Percentiles rank a stretch among this genome's conserved stretches.
Evolutionary conservation across 2,329 filamentous ascomycete genomes (phyloP).

Genomic region (Fusarium tricinctum): DNA sequence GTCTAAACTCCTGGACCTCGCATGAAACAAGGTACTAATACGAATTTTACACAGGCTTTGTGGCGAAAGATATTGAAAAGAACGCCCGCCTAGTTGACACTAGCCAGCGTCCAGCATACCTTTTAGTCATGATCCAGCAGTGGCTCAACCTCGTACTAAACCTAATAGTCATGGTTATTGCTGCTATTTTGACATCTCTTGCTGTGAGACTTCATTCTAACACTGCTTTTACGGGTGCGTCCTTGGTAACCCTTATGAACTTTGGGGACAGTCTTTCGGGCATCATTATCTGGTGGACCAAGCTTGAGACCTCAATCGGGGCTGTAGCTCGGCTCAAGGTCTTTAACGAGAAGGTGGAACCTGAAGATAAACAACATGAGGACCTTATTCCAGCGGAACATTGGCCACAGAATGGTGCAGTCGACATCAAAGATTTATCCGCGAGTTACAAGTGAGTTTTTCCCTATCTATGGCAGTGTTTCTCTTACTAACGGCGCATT

Average conservation of each 20-base stretch:
- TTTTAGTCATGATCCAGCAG: slow-evolving; percentile 69
- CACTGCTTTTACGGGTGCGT: slow-evolving; percentile 57
- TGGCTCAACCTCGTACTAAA: slow-evolving; percentile 69
- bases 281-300: slow-evolving; percentile 40
- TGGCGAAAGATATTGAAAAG: slow-evolving; percentile 49
- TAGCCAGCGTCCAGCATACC: slow-evolving; percentile 70
- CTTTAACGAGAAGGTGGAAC: slow-evolving; percentile 42
- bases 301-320: slow-evolving; percentile 44
- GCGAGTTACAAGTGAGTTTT: slow-evolving; percentile 51
- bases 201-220: slow-evolving; percentile 58
- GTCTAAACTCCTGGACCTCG: not conserved
- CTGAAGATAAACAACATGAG: slow-evolving; percentile 43
- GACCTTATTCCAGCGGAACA: slow-evolving; percentile 30
- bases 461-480: not conserved
- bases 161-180: slow-evolving; percentile 63
- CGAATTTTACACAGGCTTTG: not conserved
- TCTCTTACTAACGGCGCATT: not conserved
- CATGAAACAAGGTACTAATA: not conserved
- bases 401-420: slow-evolving; percentile 52
- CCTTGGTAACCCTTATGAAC: slow-evolving; percentile 56
- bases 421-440: slow-evolving; percentile 52
- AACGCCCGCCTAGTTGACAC: slow-evolving; percentile 65
- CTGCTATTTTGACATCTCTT: slow-evolving; percentile 61
- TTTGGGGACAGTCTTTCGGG: slow-evolving; percentile 48
- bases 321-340: slow-evolving; percentile 40